phyloP scores from a whole-genome alignment of 2,329 filamentous ascomycete species.

The Esteya vermicola region DNA sequence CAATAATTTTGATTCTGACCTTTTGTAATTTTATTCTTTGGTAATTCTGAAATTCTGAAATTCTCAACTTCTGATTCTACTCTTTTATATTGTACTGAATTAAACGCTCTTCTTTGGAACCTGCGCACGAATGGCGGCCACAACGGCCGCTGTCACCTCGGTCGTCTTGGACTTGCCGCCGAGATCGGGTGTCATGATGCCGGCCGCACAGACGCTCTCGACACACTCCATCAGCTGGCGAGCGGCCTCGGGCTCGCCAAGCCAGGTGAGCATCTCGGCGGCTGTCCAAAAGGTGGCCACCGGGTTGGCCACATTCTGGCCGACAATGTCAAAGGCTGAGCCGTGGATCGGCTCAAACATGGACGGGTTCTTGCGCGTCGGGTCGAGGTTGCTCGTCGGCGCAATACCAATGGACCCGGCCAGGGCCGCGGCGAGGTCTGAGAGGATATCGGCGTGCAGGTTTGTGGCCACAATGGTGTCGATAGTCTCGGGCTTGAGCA shows the following conservation, averaged over 20 bases:
- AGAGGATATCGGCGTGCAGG: conserved; percentile 47
- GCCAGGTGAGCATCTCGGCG: conserved; percentile 37
- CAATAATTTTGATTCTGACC: no score
- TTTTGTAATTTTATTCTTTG: background rate
- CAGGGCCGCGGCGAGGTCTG: conserved; percentile 50
- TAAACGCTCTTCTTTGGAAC: no score
- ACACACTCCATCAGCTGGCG: conserved; percentile 31
- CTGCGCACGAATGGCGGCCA: background rate
- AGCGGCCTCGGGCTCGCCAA: conserved; percentile 33
- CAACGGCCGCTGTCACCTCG: conserved; percentile 12
- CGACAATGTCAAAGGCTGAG: conserved; percentile 38
- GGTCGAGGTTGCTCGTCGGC: conserved; percentile 50
- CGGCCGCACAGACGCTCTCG: conserved; percentile 32
- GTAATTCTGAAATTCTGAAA: background rate
- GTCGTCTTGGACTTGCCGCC: conserved; percentile 22
- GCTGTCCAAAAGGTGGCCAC: conserved; percentile 40
- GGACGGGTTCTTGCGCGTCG: conserved; percentile 31
- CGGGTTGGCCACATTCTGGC: conserved; percentile 37
- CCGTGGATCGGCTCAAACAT: conserved; percentile 47
- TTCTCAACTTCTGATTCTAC: background rate
- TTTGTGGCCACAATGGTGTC: conserved; percentile 53
- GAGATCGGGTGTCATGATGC: conserved; percentile 34
- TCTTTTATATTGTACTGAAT: no score
- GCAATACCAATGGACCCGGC: conserved; percentile 58
- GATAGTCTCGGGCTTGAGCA: conserved; percentile 39